Evolutionary conservation across 768 basidiomycete genomes (phyloP).

Genomic region (Albatrellus ellisii): DNA sequence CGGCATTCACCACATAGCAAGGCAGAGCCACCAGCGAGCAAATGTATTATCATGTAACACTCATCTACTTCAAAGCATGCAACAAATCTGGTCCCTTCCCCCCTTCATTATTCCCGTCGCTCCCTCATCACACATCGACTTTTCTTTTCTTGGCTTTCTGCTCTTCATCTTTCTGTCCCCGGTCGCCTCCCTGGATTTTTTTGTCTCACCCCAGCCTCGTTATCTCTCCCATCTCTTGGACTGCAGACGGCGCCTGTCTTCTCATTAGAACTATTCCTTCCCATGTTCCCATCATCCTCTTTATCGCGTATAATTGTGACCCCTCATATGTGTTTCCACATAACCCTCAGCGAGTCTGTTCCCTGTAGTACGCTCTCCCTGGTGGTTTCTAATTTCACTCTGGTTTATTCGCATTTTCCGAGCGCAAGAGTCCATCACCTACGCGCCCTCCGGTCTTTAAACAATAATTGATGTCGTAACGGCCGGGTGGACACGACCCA

Average conservation of each 20-base stretch:
- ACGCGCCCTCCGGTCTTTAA: too few species aligned
- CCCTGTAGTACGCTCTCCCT: conserved; percentile 13
- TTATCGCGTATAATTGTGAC: conserved; percentile 2
- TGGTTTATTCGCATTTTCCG: not conserved
- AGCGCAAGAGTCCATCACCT: not conserved
- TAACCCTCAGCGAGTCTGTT: conserved; percentile 14
- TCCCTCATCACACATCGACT: not conserved
- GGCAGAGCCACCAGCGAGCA: conserved; percentile 28
- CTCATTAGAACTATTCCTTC: not conserved
- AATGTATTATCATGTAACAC: conserved; percentile 43
- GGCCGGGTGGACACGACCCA: not conserved
- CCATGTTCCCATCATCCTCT: conserved; percentile 2
- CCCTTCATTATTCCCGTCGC: not conserved
- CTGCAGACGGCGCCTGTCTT: not conserved
- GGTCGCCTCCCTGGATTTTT: conserved; percentile 2
- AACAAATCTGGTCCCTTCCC: not conserved
- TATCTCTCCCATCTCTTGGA: not conserved
- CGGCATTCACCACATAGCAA: conserved; percentile 46
- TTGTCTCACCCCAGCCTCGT: conserved; percentile 1
- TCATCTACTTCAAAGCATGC: not conserved
- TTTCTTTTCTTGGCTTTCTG: not conserved
- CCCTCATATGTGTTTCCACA: too few species aligned
- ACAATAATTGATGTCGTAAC: too few species aligned
- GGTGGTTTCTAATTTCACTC: conserved; percentile 16
- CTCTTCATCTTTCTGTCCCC: conserved; percentile 1